Evolutionary conservation across 495 filamentous ascomycete species (phyloP).

Genomic region (Aspergillus sclerotioniger): DNA sequence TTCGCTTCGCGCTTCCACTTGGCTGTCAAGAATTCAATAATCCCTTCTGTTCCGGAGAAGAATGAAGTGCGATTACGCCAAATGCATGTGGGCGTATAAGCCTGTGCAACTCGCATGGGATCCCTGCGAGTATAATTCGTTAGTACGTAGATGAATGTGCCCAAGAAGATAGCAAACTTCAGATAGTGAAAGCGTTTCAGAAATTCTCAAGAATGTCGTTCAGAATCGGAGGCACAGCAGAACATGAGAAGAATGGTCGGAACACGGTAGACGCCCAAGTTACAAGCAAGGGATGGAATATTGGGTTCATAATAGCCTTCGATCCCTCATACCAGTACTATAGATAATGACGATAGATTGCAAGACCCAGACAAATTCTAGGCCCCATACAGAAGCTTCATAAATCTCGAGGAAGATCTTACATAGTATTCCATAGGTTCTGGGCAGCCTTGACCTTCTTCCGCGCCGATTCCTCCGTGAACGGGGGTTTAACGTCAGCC

Average conservation of each 20-base stretch:
- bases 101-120: conserved; percentile 60
- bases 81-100: conserved; percentile 74
- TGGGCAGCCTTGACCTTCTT: conserved; percentile 86
- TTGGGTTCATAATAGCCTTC: background rate
- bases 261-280: conserved; percentile 2
- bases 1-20: conserved; percentile 76
- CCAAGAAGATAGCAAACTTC: background rate
- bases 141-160: conserved; percentile 18
- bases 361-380: background rate
- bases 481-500: conserved; percentile 68
- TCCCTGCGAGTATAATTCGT: conserved; percentile 42
- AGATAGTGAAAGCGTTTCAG: background rate
- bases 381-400: background rate
- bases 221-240: background rate
- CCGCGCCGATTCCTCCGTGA: conserved; percentile 69
- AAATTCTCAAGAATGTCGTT: background rate
- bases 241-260: background rate
- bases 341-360: background rate
- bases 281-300: conserved; percentile 34
- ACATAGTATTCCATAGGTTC: conserved; percentile 82
- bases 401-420: conserved; percentile 15
- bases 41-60: conserved; percentile 63
- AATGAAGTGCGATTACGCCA: conserved; percentile 82
- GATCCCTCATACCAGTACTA: conserved; percentile 16
- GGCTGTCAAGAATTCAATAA: conserved; percentile 66